These are phyloP conservation scores for Raffaelea ambrosiae DNA, from an alignment of 2,329 filamentous ascomycete genomes.

Conservation along the genomic window DNA sequence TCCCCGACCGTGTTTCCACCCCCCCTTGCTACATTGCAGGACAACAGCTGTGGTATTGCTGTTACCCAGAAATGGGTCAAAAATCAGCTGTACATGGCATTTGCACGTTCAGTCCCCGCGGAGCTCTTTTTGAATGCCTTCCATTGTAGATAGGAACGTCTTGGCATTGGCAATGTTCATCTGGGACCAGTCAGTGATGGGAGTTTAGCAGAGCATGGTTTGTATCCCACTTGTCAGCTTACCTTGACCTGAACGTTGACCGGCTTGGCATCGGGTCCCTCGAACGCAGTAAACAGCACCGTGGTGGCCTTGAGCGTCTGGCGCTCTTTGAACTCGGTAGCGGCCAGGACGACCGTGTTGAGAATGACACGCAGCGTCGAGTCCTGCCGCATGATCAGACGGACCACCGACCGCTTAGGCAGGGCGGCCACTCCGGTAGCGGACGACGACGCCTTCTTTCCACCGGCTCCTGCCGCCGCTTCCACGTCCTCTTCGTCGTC, in stretches of 20 bases:
- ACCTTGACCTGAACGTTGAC: conserved; percentile 56
- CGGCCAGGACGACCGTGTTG: conserved; percentile 72
- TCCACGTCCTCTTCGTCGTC: conserved; percentile 17
- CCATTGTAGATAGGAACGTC: conserved; percentile 40
- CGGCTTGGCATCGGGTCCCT: conserved; percentile 44
- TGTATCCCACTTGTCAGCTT: conserved; percentile 17
- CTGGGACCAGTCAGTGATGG: conserved; percentile 20
- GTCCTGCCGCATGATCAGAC: conserved; percentile 86
- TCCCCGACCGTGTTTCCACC: no score
- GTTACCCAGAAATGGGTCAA: no score
- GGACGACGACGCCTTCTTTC: neutral
- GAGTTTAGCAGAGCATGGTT: no score
- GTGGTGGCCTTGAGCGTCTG: conserved; percentile 63
- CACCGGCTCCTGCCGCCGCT: conserved; percentile 5
- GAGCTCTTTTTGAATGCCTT: conserved; percentile 42
- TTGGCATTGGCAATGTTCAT: conserved; percentile 47
- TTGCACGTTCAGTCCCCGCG: conserved; percentile 16
- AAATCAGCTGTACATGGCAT: no score
- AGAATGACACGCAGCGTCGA: conserved; percentile 80
- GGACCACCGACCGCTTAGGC: conserved; percentile 42
- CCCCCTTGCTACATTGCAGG: no score
- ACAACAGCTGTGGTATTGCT: no score
- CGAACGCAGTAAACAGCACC: conserved; percentile 58
- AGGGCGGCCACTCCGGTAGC: neutral
- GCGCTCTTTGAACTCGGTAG: conserved; percentile 72